Evolutionary conservation across 257 asterid species (phyloP).

Genomic region (Solanum boliviense): DNA sequence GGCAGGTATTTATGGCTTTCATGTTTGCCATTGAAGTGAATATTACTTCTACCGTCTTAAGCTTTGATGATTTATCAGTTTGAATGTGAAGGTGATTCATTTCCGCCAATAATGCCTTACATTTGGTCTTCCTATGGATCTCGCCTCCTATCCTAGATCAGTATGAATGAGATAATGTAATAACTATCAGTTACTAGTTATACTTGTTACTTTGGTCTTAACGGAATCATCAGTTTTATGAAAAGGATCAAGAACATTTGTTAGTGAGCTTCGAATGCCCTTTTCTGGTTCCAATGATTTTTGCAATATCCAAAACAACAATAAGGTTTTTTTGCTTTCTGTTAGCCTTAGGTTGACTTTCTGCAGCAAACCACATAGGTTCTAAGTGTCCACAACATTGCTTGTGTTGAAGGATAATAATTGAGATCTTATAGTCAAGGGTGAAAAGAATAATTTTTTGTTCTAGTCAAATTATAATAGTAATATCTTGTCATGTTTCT

Average conservation of each 20-base stretch:
- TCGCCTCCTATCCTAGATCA: background rate
- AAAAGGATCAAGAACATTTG: background rate
- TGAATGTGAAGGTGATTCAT: background rate
- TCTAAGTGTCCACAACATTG: background rate
- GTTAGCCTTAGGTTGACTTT: background rate
- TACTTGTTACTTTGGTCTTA: background rate
- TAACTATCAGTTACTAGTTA: background rate
- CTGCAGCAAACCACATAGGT: background rate
- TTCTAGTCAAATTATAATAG: background rate
- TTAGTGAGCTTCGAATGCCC: background rate
- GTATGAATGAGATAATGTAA: background rate
- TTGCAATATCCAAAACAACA: constrained; percentile 39
- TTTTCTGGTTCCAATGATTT: constrained; percentile 3
- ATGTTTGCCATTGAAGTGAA: background rate
- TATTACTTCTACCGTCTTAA: background rate
- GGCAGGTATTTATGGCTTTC: background rate
- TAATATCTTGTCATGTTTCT: background rate
- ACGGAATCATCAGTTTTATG: background rate
- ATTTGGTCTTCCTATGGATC: background rate
- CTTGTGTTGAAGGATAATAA: background rate
- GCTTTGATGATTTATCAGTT: background rate
- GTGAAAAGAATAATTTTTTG: background rate
- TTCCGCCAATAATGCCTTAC: background rate
- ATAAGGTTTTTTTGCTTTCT: constrained; percentile 6
- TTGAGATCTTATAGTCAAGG: background rate